Evolutionary conservation across 352 stramenopile genomes (phyloP).

Genomic region (Globisporangium alternatum): DNA sequence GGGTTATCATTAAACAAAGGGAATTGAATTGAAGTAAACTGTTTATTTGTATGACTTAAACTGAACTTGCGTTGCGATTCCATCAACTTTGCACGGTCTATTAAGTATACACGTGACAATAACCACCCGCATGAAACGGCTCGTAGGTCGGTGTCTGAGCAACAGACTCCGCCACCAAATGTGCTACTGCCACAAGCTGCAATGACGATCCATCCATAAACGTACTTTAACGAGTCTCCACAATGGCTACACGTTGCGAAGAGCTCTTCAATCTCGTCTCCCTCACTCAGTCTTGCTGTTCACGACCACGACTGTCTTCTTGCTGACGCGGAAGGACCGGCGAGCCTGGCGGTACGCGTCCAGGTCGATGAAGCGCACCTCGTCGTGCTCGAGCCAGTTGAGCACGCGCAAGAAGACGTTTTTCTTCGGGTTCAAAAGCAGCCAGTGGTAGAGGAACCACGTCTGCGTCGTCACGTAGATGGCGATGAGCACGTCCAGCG

Average conservation of each 20-base stretch:
- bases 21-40: no score
- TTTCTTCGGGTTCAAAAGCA: conserved; percentile 49
- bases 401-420: conserved; percentile 49
- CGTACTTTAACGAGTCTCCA: background rate
- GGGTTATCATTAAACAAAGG: background rate
- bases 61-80: background rate
- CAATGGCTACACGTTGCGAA: background rate
- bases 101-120: background rate
- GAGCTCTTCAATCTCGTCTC: background rate
- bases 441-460: conserved; percentile 84
- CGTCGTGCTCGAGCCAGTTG: conserved; percentile 76
- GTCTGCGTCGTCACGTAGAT: conserved; percentile 81
- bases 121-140: background rate
- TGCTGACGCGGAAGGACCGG: conserved; percentile 34
- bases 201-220: background rate
- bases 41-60: background rate
- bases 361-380: conserved; percentile 74
- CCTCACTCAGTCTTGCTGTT: background rate
- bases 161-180: background rate
- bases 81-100: background rate
- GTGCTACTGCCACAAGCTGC: background rate
- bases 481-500: conserved; percentile 79
- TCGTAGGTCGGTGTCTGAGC: background rate
- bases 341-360: conserved; percentile 75
- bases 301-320: conserved; percentile 3